Conservation (phyloP, 805 yeast species). For the Millerozyma miso region DNA sequence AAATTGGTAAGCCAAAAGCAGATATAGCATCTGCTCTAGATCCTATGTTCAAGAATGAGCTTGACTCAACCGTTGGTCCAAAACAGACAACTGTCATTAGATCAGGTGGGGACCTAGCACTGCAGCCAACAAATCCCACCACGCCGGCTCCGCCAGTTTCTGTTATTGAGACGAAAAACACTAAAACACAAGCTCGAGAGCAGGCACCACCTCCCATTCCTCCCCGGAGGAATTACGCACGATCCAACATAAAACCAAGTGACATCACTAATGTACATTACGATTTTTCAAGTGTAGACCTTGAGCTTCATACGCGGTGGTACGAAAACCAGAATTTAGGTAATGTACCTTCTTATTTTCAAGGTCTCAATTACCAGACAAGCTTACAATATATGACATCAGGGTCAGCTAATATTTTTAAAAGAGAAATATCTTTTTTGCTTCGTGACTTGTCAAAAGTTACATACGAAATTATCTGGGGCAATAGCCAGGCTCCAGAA, state of each 20-base stretch:
- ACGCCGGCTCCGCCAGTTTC: neutral
- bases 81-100: neutral
- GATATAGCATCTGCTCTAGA: neutral
- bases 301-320: slow-evolving; percentile 46
- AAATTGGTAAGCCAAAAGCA: neutral
- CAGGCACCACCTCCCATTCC: slow-evolving; percentile 23
- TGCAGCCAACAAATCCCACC: neutral
- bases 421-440: slow-evolving; percentile 32
- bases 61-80: neutral
- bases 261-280: slow-evolving; percentile 10
- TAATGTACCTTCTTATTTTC: slow-evolving; percentile 34
- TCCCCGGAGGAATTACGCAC: slow-evolving; percentile 21
- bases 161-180: neutral
- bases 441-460: slow-evolving; percentile 40
- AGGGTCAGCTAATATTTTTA: slow-evolving; percentile 11
- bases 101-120: neutral
- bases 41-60: neutral
- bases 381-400: slow-evolving; percentile 13
- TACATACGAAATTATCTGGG: slow-evolving; percentile 38
- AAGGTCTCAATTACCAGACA: slow-evolving; percentile 30
- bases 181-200: neutral
- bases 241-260: slow-evolving; percentile 7
- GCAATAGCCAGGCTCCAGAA: slow-evolving; percentile 14
- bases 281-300: slow-evolving; percentile 34
- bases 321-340: slow-evolving; percentile 28